These are phyloP conservation scores for Huiozyma naganishii DNA, from an alignment of 805 yeast genomes.

Conservation along the genomic window DNA sequence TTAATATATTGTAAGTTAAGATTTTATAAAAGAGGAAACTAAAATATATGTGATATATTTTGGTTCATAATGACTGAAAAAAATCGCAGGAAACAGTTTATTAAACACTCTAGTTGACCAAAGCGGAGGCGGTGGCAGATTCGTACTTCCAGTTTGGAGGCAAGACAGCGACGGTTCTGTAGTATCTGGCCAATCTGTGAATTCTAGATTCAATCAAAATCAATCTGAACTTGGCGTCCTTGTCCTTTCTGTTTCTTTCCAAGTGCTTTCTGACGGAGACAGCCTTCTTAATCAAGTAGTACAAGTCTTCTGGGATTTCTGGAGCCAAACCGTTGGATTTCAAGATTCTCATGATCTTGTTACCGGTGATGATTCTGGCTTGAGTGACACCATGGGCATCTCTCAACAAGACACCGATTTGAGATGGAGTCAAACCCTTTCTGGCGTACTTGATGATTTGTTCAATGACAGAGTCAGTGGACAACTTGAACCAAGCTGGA, in stretches of 20 bases:
- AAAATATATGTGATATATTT: no score
- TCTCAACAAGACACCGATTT: slow-evolving; percentile 98
- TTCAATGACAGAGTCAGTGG: slow-evolving; percentile 92
- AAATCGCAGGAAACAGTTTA: background rate
- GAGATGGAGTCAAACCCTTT: slow-evolving; percentile 99
- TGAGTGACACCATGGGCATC: slow-evolving; percentile 99
- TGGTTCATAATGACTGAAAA: no score
- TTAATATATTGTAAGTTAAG: background rate
- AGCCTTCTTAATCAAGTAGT: slow-evolving; percentile 99
- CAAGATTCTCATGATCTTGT: slow-evolving; percentile 98
- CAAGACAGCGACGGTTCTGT: slow-evolving; percentile 97
- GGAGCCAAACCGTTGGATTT: slow-evolving; percentile 99
- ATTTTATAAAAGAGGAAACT: background rate
- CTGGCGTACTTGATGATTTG: slow-evolving; percentile 98
- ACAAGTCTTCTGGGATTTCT: slow-evolving; percentile 99
- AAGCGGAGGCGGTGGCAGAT: slow-evolving; percentile 99
- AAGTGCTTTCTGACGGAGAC: slow-evolving; percentile 99
- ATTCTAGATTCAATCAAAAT: slow-evolving; percentile 99
- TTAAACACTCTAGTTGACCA: slow-evolving; percentile 72
- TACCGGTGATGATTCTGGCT: slow-evolving; percentile 94
- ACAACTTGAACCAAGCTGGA: slow-evolving; percentile 98
- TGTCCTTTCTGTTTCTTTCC: slow-evolving; percentile 99
- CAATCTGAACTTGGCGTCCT: slow-evolving; percentile 99
- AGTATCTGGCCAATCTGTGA: slow-evolving; percentile 99
- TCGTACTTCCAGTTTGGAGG: slow-evolving; percentile 99